These are phyloP conservation scores for Fraxinus pennsylvanica DNA, from an alignment of 257 asterid genomes.

Conservation along the genomic window DNA sequence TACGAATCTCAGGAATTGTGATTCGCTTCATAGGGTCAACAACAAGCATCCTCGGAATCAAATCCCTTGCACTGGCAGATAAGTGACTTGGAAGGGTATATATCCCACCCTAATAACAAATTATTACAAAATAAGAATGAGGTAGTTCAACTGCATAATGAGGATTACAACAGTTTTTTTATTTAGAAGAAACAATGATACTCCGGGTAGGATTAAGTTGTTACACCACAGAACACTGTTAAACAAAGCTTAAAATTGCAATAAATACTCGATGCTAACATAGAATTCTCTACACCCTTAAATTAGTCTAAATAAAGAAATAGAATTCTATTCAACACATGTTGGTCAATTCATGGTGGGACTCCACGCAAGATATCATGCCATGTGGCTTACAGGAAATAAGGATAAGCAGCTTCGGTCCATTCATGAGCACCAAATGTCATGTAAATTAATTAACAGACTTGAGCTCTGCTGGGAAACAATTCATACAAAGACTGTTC, in stretches of 20 bases:
- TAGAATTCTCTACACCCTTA: neutral
- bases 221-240: conserved; percentile 13
- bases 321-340: neutral
- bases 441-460: neutral
- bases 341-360: neutral
- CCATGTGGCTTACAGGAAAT: neutral
- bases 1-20: conserved; percentile 93
- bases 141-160: neutral
- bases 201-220: neutral
- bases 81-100: conserved; percentile 98
- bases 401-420: neutral
- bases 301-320: neutral
- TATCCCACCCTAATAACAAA: conserved; percentile 74
- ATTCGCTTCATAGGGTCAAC: conserved; percentile 97
- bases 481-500: neutral
- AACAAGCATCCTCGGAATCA: conserved; percentile 93
- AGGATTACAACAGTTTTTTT: neutral
- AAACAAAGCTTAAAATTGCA: neutral
- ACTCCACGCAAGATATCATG: neutral
- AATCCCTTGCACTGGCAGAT: conserved; percentile 90
- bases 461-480: neutral
- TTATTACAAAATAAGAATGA: conserved; percentile 18
- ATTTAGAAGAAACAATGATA: conserved; percentile 3
- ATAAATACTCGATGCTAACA: neutral
- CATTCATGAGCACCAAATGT: neutral